Conservation (phyloP, 768 basidiomycete species). For the Lyophyllum semitale region DNA sequence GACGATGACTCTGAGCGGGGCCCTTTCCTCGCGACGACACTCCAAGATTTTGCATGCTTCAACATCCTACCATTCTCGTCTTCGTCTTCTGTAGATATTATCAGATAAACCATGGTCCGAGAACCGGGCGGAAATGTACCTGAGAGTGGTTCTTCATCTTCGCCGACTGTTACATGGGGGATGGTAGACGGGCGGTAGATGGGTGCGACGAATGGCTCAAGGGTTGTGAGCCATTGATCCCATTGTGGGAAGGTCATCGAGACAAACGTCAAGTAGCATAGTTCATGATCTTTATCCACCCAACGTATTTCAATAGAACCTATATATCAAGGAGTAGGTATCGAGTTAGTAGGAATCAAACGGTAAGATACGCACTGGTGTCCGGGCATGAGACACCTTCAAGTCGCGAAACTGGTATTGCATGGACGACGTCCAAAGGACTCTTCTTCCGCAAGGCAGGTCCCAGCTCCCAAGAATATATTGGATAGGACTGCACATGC, state of each 20-base stretch:
- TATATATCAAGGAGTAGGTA: conserved; percentile 5
- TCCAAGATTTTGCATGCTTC: conserved; percentile 37
- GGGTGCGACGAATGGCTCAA: conserved; percentile 28
- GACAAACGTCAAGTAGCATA: conserved; percentile 20
- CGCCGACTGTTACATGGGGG: conserved; percentile 15
- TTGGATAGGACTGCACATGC: conserved; percentile 28
- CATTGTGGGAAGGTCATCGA: conserved; percentile 24
- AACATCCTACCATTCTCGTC: conserved; percentile 21
- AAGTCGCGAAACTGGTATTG: conserved; percentile 29
- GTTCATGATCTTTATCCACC: conserved; percentile 21
- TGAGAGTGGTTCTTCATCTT: conserved; percentile 16
- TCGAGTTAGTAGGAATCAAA: background rate
- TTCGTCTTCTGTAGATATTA: conserved; percentile 18
- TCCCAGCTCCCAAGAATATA: conserved; percentile 40
- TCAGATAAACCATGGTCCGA: background rate
- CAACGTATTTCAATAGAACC: conserved; percentile 35
- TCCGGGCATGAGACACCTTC: conserved; percentile 29
- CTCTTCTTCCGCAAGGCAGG: conserved; percentile 30
- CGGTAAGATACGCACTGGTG: conserved; percentile 21
- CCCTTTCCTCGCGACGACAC: conserved; percentile 38
- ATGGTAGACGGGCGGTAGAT: conserved; percentile 23
- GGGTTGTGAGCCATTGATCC: conserved; percentile 27
- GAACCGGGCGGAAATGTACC: conserved; percentile 7
- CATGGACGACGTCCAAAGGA: conserved; percentile 29
- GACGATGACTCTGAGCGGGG: conserved; percentile 39